A percentile compares a stretch with the other conserved stretches of the same genome.
These are phyloP conservation scores for Talaromyces stipitatus DNA, from an alignment of 495 filamentous ascomycete genomes.

Conservation along the genomic window DNA sequence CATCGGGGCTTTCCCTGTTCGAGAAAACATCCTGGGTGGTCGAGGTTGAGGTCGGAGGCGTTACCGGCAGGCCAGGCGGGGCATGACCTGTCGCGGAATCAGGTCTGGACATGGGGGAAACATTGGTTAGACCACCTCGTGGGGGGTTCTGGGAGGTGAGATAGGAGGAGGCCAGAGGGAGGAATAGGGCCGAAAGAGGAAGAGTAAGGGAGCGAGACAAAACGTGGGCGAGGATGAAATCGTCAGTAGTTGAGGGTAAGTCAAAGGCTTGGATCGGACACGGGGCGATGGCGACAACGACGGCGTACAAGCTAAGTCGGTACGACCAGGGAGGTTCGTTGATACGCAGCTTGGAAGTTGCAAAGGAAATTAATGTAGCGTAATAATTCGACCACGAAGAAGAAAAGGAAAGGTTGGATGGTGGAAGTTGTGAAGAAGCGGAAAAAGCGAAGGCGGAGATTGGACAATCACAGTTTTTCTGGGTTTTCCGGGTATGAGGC, in stretches of 20 bases:
- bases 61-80: constrained; percentile 42
- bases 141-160: constrained; percentile 6
- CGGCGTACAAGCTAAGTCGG: constrained; percentile 11
- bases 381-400: not conserved
- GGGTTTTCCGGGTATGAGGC: not conserved
- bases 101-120: constrained; percentile 49
- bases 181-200: constrained; percentile 7
- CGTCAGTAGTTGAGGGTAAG: not conserved
- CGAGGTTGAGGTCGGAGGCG: constrained; percentile 32
- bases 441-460: constrained; percentile 6
- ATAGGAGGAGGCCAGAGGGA: constrained; percentile 19
- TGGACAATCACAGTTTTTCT: constrained; percentile 2
- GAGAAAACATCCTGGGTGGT: constrained; percentile 39
- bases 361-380: constrained; percentile 1
- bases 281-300: constrained; percentile 10
- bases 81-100: constrained; percentile 40
- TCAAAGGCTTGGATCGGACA: not conserved
- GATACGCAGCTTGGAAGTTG: not conserved
- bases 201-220: constrained; percentile 8
- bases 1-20: constrained; percentile 9
- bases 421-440: constrained; percentile 12
- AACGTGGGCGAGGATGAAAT: constrained; percentile 2
- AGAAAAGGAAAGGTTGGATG: not conserved
- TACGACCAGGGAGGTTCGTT: not conserved
- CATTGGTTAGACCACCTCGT: constrained; percentile 38